phyloP scores from a whole-genome alignment of 345 rosid genomes.

The Dipteronia dyeriana region DNA sequence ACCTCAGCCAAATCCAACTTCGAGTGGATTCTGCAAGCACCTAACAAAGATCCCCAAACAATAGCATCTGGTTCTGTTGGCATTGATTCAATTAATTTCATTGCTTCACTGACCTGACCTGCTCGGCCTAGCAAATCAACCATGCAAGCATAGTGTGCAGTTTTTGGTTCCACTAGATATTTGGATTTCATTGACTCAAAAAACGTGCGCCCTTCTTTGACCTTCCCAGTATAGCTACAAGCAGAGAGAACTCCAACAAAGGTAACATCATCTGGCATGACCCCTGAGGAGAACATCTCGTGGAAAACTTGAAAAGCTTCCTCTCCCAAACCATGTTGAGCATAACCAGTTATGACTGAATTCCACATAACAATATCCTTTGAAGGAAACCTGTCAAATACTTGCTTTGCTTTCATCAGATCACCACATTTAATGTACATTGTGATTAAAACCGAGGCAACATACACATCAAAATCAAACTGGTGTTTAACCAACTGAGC shows the following conservation, averaged over 20 bases:
- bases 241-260: slow-evolving; percentile 77
- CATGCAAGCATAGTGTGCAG: slow-evolving; percentile 76
- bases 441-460: slow-evolving; percentile 75
- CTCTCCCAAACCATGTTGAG: slow-evolving; percentile 74
- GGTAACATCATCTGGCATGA: slow-evolving; percentile 68
- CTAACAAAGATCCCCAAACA: slow-evolving; percentile 79
- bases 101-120: slow-evolving; percentile 65
- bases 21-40: slow-evolving; percentile 71
- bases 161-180: slow-evolving; percentile 45
- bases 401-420: slow-evolving; percentile 56
- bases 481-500: slow-evolving; percentile 58
- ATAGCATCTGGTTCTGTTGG: slow-evolving; percentile 71
- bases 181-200: slow-evolving; percentile 66
- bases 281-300: slow-evolving; percentile 57
- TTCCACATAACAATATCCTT: slow-evolving; percentile 89
- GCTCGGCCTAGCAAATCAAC: slow-evolving; percentile 90
- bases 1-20: slow-evolving; percentile 71
- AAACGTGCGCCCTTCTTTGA: slow-evolving; percentile 61
- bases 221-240: slow-evolving; percentile 73
- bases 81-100: slow-evolving; percentile 63
- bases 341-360: slow-evolving; percentile 71
- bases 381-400: slow-evolving; percentile 55
- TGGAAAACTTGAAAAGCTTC: slow-evolving; percentile 62
- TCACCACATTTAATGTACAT: slow-evolving; percentile 85
- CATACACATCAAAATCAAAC: slow-evolving; percentile 68